Base-by-base conservation (phyloP, 1,284 basidiomycete genomes). In the Cutaneotrichosporon cutaneum region DNA sequence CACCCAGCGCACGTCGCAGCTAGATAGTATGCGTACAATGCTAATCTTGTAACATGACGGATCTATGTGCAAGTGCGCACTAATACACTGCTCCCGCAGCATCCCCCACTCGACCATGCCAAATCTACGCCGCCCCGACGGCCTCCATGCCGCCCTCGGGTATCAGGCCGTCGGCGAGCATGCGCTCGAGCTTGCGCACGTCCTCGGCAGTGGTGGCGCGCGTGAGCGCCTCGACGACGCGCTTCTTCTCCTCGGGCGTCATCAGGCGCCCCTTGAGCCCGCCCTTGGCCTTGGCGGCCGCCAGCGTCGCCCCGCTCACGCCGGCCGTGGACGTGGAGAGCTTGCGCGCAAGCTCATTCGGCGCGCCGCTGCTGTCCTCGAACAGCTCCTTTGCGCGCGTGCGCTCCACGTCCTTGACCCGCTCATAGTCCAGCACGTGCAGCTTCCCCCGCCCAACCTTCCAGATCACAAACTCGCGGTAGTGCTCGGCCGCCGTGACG, bases 401-500 rank as follows among this genome's bases (percentile, higher is more conserved):
- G 63, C 92, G 87, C 81, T 94, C 91, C 86, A 93, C 75, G 79
- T 97, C 92, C 79, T 92, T 90, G 76, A 99, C 90, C 79, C 95
- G 88, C 83, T 92, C 88, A 81, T 91, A 99, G 85, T 99, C 96
- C 73, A 99, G 85, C 77, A 94, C 90, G 83, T 94, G 88, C 74
- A 99, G 85, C 48, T 77, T 75, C 0, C 80, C 80, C 60, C 80
- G 74, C 53, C 71, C 78, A 24, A 76, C 87, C 74, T 82, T 82
- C 81, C 82, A 84, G 35, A 85, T 73, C 50, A 81, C 73, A 88
- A 93, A 99, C 82, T 92, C 90, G 80, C 92, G 87, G 83, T 99
- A 99, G 85, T 92, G 92, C 85, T 94, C 90, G 83, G 91, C 90
- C 81, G 94, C 87, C 71, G 86, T 83, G 22, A 97, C 90, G 24